A percentile compares a stretch with the other conserved stretches of the same genome.
These are phyloP conservation scores for Fraxinus sp. DNA, from an alignment of 305 asterid genomes.

Conservation along the genomic window DNA sequence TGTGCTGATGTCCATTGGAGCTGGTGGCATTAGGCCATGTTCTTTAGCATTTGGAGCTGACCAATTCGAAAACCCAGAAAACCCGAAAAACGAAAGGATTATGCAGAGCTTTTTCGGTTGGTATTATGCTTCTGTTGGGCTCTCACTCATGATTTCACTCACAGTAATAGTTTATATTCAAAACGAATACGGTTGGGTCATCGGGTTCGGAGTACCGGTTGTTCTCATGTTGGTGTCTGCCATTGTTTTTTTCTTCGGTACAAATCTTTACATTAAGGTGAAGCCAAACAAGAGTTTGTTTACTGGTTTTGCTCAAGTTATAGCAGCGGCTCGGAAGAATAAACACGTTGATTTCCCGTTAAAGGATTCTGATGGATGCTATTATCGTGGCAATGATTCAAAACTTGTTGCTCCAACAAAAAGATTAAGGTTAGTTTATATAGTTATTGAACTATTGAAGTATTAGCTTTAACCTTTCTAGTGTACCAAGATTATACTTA, in stretches of 20 bases:
- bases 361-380: constrained; percentile 9
- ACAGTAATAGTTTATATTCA: constrained; percentile 61
- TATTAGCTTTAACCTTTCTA: not conserved
- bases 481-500: not conserved
- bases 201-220: constrained; percentile 67
- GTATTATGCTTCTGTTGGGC: constrained; percentile 63
- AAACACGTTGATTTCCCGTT: constrained; percentile 33
- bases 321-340: constrained; percentile 51
- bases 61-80: constrained; percentile 53
- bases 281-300: constrained; percentile 56
- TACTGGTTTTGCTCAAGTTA: constrained; percentile 47
- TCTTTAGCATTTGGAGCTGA: constrained; percentile 84
- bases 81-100: constrained; percentile 51
- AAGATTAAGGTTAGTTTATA: constrained; percentile 38
- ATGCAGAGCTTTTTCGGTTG: constrained; percentile 65
- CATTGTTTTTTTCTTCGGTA: constrained; percentile 48
- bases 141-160: constrained; percentile 50
- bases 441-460: not conserved
- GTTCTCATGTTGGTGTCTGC: constrained; percentile 52
- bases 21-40: constrained; percentile 77
- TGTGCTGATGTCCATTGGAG: constrained; percentile 58
- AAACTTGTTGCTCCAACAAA: constrained; percentile 40
- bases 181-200: constrained; percentile 46
- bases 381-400: constrained; percentile 24
- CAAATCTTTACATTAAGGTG: constrained; percentile 45